phyloP scores from a whole-genome alignment of 345 rosid genomes.

The Moricandia moricandioides region DNA sequence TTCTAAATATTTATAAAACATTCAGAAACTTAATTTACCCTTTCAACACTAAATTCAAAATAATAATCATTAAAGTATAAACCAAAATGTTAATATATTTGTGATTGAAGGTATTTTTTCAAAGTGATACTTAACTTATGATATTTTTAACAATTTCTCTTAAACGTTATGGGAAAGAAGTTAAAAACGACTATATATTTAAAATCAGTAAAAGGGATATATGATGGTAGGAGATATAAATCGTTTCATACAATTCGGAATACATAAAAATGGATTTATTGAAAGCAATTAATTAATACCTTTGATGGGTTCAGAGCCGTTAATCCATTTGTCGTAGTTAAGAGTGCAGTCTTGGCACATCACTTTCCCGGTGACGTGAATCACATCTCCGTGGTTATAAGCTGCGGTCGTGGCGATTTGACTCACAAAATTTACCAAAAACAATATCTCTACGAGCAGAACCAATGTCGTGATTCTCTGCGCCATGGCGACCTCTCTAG shows the following conservation, averaged over 20 bases:
- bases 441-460: conserved; percentile 24
- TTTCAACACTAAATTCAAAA: too few species aligned
- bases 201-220: background rate
- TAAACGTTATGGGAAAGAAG: too few species aligned
- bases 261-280: too few species aligned
- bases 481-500: conserved; percentile 18
- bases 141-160: too few species aligned
- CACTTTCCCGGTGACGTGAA: conserved; percentile 65
- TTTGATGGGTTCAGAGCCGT: conserved; percentile 63
- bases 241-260: too few species aligned
- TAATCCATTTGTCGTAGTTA: conserved; percentile 54
- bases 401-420: conserved; percentile 9
- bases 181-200: background rate
- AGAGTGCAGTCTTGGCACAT: conserved; percentile 80
- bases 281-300: too few species aligned
- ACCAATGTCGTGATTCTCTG: conserved; percentile 19
- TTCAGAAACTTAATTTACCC: too few species aligned
- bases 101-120: too few species aligned
- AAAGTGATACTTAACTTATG: too few species aligned
- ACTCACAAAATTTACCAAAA: conserved; percentile 16
- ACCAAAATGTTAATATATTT: too few species aligned
- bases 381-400: conserved; percentile 27
- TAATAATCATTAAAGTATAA: too few species aligned
- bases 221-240: background rate
- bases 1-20: too few species aligned